Base-by-base conservation (phyloP, 1,139 yeast genomes). In the Wickerhamiella pararugosa region DNA sequence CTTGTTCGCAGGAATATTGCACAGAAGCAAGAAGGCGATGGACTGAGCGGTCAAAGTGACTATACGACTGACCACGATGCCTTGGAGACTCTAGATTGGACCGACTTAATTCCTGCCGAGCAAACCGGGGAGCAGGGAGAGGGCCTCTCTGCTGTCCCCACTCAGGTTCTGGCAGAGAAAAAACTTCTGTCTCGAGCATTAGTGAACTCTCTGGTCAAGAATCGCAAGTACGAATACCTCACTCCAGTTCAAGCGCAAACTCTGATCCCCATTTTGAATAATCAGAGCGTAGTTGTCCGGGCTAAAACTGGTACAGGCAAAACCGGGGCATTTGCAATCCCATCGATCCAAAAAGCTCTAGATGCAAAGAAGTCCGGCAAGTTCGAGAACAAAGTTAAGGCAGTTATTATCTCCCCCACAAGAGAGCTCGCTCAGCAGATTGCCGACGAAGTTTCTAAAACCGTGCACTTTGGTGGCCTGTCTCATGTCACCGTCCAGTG, bases 281-380 rank as follows among this genome's bases (percentile, higher is more conserved):
- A 65, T 33, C 69, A 73, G 32, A 60, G 92, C 49, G 66, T 84
- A 43, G 86, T 86, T 26, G 90, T 83, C 32, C 71, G 93, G 51
- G 96, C 96, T 31, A 83, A 83, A 58, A 87, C 97, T 5, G 97
- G 96, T 56, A 86, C 96, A 1, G 97, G 96, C 55, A 87, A 87
- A 60, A 87, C 96, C 0, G 73, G 82, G 46, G 93, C 95, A 0
- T 87, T 83, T 58, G 75, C 86, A 47, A 66, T 86, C 38, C 96
- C 96, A 2, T 66, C 83, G 6, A 63, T 86, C 37, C 80, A 82
- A 55, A 70, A 70, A 43, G 67, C 71, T 32, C 50, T 70, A 15
- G 64, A 64, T 39, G 58, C 62, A 27, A 51, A 51, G 33, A 47
- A 57, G 6, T 56, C 54, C 34, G 57, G 59, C n/a, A 53, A 49